Evolutionary conservation across 768 basidiomycete species (phyloP).

Genomic region (Auriscalpium microsporum): DNA sequence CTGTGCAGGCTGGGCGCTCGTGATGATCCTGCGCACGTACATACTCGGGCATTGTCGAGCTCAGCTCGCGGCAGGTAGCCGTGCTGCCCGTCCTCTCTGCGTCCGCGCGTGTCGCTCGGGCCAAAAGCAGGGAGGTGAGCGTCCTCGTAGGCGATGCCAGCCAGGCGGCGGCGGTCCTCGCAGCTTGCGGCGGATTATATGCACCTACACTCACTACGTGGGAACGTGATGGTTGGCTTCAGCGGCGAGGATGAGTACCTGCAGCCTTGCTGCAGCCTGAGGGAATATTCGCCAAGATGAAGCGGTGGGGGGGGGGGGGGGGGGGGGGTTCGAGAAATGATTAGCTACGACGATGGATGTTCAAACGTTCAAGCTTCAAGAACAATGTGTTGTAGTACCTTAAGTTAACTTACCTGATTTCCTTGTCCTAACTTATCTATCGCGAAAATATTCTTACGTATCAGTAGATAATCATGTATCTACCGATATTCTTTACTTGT

Average conservation of each 20-base stretch:
- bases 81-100: slow-evolving; percentile 6
- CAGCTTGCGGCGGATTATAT: slow-evolving; percentile 1
- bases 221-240: slow-evolving; percentile 8
- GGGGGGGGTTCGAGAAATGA: too few relatives aligned
- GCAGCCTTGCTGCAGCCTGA: too few relatives aligned
- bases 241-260: slow-evolving; percentile 11
- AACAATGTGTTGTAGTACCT: too few relatives aligned
- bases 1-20: not conserved
- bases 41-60: slow-evolving; percentile 10
- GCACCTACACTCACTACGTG: slow-evolving; percentile 5
- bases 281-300: too few relatives aligned
- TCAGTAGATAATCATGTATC: too few relatives aligned
- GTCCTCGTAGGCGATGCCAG: slow-evolving; percentile 7
- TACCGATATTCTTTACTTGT: too few relatives aligned
- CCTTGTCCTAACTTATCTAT: too few relatives aligned
- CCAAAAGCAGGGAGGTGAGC: not conserved
- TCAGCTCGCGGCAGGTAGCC: slow-evolving; percentile 2
- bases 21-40: slow-evolving; percentile 11
- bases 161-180: not conserved
- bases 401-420: too few relatives aligned
- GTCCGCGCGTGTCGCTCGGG: slow-evolving; percentile 1
- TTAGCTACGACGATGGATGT: too few relatives aligned
- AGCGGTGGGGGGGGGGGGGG: too few relatives aligned
- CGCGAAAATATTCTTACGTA: too few relatives aligned
- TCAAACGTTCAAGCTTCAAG: too few relatives aligned